Base-by-base conservation (phyloP, 441 rosid genomes). In the Raphanus hybrid region DNA sequence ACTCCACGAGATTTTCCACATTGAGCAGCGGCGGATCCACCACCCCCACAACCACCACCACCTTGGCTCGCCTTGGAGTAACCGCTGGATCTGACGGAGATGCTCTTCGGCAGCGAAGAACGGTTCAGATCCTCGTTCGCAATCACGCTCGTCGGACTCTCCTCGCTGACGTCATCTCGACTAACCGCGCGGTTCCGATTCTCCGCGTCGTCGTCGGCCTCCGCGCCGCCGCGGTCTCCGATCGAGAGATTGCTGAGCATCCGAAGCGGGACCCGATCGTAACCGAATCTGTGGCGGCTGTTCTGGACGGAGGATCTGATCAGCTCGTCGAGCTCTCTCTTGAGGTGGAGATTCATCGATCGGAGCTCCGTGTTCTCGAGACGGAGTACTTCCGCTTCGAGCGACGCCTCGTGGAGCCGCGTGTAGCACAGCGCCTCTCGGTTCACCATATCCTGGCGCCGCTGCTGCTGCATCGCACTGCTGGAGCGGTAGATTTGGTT, bases 71-170 rank as follows among this genome's bases (percentile, higher is more conserved):
- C 61, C 80, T 86, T 88, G 10, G 75, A 75, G 74, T 85, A 84
- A 59, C 83, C 89, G 4, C 76, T 83, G 16, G 97, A 87, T 58
- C 89, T 80, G 39, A 92, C 87, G 5, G 97, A 89, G 70, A 88
- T 85, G 69, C 90, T 90, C 78, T 89, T 90, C 10, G 92, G 94
- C 27, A 88, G 57, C 43, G 84, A 45, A 8, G 82, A 83, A 32
- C 82, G 82, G 75, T 83, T 84, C 45, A 80, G 66, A 60, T 72
- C 85, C 65, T 61, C 71, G 23, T 77, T 75, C 78, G 81, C 88
- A 39, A 80, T 78, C 35, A 64, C 65, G 58, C 83, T 83, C 69
- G 82, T 78, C 16, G 82, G 85, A 69, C 82, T 81, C 70, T 79
- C 85, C 16, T 77, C 81, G 58, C 78, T 26, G 9, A 75, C 64